A percentile compares a stretch with the other conserved stretches of the same genome.
Conservation (phyloP, 306 rosid species). For the Trichosanthes cucumerina region DNA sequence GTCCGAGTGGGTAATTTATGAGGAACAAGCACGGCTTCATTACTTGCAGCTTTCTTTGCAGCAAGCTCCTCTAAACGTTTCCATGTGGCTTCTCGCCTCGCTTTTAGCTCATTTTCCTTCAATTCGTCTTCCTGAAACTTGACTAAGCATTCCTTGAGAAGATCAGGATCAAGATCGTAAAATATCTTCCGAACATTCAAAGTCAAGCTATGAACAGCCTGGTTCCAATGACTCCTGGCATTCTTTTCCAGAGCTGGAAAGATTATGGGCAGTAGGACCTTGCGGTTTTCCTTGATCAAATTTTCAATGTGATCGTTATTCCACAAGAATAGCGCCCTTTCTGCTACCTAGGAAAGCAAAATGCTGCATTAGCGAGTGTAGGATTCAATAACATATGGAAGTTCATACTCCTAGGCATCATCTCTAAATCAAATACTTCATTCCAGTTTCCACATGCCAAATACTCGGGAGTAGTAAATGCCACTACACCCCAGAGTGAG, state of each 20-base stretch:
- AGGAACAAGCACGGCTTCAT: constrained; percentile 27
- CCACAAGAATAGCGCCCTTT: constrained; percentile 66
- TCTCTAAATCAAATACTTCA: background rate
- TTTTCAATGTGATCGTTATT: constrained; percentile 61
- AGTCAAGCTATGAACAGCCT: constrained; percentile 48
- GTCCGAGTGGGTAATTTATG: constrained; percentile 13
- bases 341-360: constrained; percentile 54
- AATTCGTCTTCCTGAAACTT: constrained; percentile 48
- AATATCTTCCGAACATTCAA: constrained; percentile 46
- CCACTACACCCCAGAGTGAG: background rate
- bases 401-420: background rate
- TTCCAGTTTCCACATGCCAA: background rate
- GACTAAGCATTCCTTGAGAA: constrained; percentile 44
- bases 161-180: constrained; percentile 47
- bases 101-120: constrained; percentile 26
- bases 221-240: constrained; percentile 56
- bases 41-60: constrained; percentile 31
- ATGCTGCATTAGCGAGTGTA: background rate
- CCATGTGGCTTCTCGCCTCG: constrained; percentile 41
- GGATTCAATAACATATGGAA: background rate
- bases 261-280: constrained; percentile 52
- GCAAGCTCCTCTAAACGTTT: constrained; percentile 51
- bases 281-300: constrained; percentile 44
- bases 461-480: background rate
- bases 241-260: constrained; percentile 68